Evolutionary conservation across 2,329 filamentous ascomycete species (phyloP).

Genomic region (Phyllosticta citrichinensis): DNA sequence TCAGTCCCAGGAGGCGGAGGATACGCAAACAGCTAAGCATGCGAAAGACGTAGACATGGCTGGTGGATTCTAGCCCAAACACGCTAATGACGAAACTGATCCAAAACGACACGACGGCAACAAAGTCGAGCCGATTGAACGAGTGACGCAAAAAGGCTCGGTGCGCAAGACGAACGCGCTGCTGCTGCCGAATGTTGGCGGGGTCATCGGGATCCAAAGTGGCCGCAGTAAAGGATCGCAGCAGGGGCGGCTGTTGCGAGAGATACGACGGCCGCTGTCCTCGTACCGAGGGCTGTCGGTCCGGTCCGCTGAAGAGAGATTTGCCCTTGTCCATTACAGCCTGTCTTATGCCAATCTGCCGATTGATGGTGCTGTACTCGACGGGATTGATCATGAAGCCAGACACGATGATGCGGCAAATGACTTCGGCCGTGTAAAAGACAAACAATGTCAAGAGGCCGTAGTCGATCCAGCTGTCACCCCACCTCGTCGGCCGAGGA

Average conservation of each 20-base stretch:
- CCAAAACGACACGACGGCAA: conserved; percentile 94
- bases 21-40: conserved; percentile 97
- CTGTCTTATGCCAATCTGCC: conserved; percentile 61
- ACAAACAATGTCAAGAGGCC: conserved; percentile 73
- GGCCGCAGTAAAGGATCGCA: conserved; percentile 65
- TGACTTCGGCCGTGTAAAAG: conserved; percentile 79
- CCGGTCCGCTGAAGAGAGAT: conserved; percentile 63
- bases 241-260: conserved; percentile 51
- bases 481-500: conserved; percentile 55
- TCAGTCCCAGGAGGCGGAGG: conserved; percentile 78
- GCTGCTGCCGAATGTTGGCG: conserved; percentile 62
- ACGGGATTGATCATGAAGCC: conserved; percentile 83
- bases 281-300: conserved; percentile 60
- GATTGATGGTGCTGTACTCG: conserved; percentile 86
- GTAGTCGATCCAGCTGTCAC: conserved; percentile 61
- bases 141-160: conserved; percentile 89
- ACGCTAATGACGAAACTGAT: conserved; percentile 69
- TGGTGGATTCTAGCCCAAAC: conserved; percentile 54
- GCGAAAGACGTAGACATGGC: conserved; percentile 79
- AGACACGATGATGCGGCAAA: conserved; percentile 80
- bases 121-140: conserved; percentile 90
- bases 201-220: conserved; percentile 48
- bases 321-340: conserved; percentile 68
- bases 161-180: conserved; percentile 75
- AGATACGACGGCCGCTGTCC: conserved; percentile 30